These are phyloP conservation scores for Boletus mariae DNA, from an alignment of 1,284 basidiomycete species.

Conservation along the genomic window DNA sequence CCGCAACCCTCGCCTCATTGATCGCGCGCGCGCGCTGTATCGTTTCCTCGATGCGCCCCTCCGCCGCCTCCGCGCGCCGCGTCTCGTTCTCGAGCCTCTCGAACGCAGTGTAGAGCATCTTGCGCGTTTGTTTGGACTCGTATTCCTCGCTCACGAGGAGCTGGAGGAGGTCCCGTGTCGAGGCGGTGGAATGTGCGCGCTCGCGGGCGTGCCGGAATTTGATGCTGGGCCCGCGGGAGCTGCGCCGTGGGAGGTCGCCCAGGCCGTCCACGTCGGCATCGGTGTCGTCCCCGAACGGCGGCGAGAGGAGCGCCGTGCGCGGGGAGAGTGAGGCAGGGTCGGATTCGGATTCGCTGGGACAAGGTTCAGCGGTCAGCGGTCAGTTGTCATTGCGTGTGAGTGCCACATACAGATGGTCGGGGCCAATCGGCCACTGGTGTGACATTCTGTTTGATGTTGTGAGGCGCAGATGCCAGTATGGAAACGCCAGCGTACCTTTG, in stretches of 20 bases:
- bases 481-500: constrained; percentile 7
- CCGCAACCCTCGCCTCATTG: constrained; percentile 47
- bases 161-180: constrained; percentile 44
- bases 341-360: constrained; percentile 22
- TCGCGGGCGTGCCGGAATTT: constrained; percentile 36
- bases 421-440: constrained; percentile 20
- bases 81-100: constrained; percentile 53
- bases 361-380: background rate
- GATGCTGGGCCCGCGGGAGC: constrained; percentile 25
- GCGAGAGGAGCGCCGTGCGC: constrained; percentile 28
- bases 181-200: constrained; percentile 28
- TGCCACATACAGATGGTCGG: constrained; percentile 19
- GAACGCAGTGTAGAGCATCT: constrained; percentile 47
- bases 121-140: constrained; percentile 50
- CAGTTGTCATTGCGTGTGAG: background rate
- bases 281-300: constrained; percentile 15
- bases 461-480: background rate
- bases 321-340: constrained; percentile 29
- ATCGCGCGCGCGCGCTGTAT: constrained; percentile 48
- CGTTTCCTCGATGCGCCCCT: constrained; percentile 47
- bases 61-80: constrained; percentile 49
- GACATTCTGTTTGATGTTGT: constrained; percentile 22
- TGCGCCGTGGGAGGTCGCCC: constrained; percentile 2
- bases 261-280: background rate
- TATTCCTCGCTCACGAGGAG: constrained; percentile 54